Evolutionary conservation across 2,329 filamentous ascomycete genomes (phyloP).

Genomic region (Alternaria rosae): DNA sequence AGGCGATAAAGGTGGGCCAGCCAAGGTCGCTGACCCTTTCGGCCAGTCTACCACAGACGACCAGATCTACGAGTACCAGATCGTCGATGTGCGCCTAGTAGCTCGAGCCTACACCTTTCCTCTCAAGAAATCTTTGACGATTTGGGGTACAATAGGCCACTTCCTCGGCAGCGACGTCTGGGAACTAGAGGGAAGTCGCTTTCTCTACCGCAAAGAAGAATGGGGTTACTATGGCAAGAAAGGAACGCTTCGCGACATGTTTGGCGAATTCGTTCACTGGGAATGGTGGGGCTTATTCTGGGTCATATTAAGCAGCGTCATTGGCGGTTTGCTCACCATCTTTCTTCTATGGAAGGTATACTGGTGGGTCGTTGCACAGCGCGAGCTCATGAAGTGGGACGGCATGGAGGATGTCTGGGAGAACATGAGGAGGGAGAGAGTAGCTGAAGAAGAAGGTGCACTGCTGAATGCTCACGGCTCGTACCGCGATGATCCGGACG

Average conservation of each 20-base stretch:
- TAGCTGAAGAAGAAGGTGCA: slow-evolving; percentile 33
- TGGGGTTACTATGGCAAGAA: slow-evolving; percentile 44
- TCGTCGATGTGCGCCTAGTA: slow-evolving; percentile 33
- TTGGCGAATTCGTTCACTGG: slow-evolving; percentile 37
- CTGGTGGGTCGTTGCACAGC: slow-evolving; percentile 31
- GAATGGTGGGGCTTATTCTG: slow-evolving; percentile 33
- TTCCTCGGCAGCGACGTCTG: slow-evolving; percentile 43
- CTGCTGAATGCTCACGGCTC: slow-evolving; percentile 22
- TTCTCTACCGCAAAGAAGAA: slow-evolving; percentile 37
- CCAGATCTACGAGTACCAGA: slow-evolving; percentile 32
- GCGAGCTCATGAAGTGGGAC: slow-evolving; percentile 41
- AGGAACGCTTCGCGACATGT: slow-evolving; percentile 35
- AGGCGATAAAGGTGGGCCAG: slow-evolving; percentile 8
- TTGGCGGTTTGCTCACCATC: slow-evolving; percentile 27
- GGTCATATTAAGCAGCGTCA: slow-evolving; percentile 25
- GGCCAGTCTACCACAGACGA: slow-evolving; percentile 21
- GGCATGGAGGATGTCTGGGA: slow-evolving; percentile 46
- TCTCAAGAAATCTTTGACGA: slow-evolving; percentile 1
- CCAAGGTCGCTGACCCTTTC: slow-evolving; percentile 28
- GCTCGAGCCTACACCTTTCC: slow-evolving; percentile 33
- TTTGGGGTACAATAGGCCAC: slow-evolving; percentile 28
- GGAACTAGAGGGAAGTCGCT: slow-evolving; percentile 29
- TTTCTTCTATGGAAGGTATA: slow-evolving; percentile 29
- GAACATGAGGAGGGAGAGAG: slow-evolving; percentile 31
- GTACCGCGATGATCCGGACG: slow-evolving; percentile 38